Conservation (phyloP, 2,329 filamentous ascomycete species). For the Aspergillus sp. region DNA sequence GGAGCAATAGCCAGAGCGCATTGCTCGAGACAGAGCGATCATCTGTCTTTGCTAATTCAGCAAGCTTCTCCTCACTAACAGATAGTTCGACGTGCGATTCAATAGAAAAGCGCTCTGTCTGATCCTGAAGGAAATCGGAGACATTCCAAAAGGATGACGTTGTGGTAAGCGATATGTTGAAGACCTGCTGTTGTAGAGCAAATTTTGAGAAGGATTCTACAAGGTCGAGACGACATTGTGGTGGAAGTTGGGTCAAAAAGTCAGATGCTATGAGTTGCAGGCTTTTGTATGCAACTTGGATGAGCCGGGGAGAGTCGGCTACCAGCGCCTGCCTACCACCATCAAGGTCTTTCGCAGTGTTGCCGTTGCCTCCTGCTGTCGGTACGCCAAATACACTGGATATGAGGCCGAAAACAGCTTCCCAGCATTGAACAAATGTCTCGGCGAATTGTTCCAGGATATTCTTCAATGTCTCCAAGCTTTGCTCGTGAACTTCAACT, state of each 20-base stretch:
- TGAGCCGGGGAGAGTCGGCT: constrained; percentile 66
- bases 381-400: constrained; percentile 69
- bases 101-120: constrained; percentile 44
- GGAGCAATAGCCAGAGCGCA: constrained; percentile 37
- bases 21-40: constrained; percentile 58
- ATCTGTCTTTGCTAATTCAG: constrained; percentile 59
- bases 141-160: constrained; percentile 96
- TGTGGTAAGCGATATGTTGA: constrained; percentile 93
- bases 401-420: constrained; percentile 80
- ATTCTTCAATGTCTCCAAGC: constrained; percentile 76
- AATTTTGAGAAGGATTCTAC: constrained; percentile 89
- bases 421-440: constrained; percentile 78
- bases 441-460: constrained; percentile 89
- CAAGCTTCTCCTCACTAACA: constrained; percentile 57
- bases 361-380: constrained; percentile 34
- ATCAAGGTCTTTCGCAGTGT: neutral
- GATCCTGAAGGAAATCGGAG: constrained; percentile 74
- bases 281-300: constrained; percentile 84
- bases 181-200: constrained; percentile 82
- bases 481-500: constrained; percentile 75
- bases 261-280: constrained; percentile 93
- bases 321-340: constrained; percentile 19
- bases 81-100: constrained; percentile 42
- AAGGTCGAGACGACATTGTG: constrained; percentile 71
- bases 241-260: constrained; percentile 73